Percentiles rank a stretch among this genome's conserved stretches.
phyloP scores from a whole-genome alignment of 2,329 filamentous ascomycete species.

The Zasmidium cellare region DNA sequence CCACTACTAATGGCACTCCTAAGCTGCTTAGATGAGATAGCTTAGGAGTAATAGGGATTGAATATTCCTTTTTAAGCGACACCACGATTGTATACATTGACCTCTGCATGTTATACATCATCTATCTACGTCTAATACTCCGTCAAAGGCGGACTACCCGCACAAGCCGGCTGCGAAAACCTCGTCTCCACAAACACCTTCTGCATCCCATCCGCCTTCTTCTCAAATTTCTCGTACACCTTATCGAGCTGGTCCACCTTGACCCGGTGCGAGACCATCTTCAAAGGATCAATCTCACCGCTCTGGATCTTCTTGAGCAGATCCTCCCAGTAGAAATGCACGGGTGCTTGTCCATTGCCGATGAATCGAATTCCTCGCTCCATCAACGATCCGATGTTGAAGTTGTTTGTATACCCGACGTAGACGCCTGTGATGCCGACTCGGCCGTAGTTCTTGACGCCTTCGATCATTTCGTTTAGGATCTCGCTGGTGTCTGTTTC shows the following conservation, averaged over 20 bases:
- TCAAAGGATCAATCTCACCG: slow-evolving; percentile 69
- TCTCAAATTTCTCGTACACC: slow-evolving; percentile 65
- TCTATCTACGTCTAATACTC: slow-evolving; percentile 34
- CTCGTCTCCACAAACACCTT: slow-evolving; percentile 71
- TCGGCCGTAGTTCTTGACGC: slow-evolving; percentile 70
- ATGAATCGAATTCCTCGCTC: slow-evolving; percentile 80
- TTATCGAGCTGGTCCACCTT: slow-evolving; percentile 50
- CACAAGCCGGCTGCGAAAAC: slow-evolving; percentile 53
- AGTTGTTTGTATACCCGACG: slow-evolving; percentile 70
- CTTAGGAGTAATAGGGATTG: no score
- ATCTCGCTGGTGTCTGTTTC: slow-evolving; percentile 86
- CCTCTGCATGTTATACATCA: no score
- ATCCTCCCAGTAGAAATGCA: slow-evolving; percentile 81
- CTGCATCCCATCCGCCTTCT: slow-evolving; percentile 72
- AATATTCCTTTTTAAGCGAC: no score
- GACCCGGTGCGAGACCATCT: slow-evolving; percentile 80
- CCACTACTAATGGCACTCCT: no score
- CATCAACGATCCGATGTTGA: slow-evolving; percentile 83
- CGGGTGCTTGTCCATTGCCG: slow-evolving; percentile 68
- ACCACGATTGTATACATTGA: no score
- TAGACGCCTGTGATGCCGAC: slow-evolving; percentile 76
- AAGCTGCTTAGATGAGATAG: no score
- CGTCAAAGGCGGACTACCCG: slow-evolving; percentile 54
- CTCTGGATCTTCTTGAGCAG: slow-evolving; percentile 68
- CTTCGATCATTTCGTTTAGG: slow-evolving; percentile 75